These are phyloP conservation scores for Chaetomiaceae sp. DNA, from an alignment of 2,329 filamentous ascomycete species.

Conservation along the genomic window DNA sequence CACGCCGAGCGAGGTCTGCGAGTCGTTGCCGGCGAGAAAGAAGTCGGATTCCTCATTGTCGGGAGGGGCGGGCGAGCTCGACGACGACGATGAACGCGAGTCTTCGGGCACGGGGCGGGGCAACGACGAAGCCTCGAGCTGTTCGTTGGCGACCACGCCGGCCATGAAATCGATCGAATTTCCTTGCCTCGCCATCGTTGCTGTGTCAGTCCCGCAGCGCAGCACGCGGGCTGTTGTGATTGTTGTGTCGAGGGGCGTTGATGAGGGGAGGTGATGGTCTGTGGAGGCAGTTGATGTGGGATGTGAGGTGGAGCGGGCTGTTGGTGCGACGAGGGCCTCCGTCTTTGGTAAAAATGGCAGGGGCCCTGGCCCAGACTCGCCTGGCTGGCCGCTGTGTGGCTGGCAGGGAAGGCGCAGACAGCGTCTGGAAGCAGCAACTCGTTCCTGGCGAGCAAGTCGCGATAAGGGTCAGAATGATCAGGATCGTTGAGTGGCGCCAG, in stretches of 20 bases:
- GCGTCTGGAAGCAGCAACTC: neutral
- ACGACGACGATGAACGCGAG: constrained; percentile 61
- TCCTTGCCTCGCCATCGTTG: constrained; percentile 23
- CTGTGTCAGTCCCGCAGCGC: constrained; percentile 12
- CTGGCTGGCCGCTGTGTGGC: neutral
- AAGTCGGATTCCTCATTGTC: constrained; percentile 93
- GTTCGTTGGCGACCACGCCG: constrained; percentile 19
- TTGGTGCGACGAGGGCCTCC: constrained; percentile 15
- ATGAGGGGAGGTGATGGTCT: constrained; percentile 12
- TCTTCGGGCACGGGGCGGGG: constrained; percentile 43
- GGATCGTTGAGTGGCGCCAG: no score
- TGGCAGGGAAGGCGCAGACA: constrained; percentile 2
- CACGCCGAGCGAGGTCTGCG: constrained; percentile 82
- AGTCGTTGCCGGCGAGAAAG: constrained; percentile 85
- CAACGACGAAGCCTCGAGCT: constrained; percentile 22
- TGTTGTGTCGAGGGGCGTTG: constrained; percentile 2
- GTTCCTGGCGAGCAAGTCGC: neutral
- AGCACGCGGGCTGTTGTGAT: constrained; percentile 4
- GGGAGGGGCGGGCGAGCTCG: constrained; percentile 68
- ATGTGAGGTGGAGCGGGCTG: constrained; percentile 19
- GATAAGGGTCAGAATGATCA: neutral
- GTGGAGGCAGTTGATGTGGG: constrained; percentile 7
- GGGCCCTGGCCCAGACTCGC: constrained; percentile 23
- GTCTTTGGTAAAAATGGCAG: constrained; percentile 20
- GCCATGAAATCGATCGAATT: constrained; percentile 23